Base-by-base conservation (phyloP, 805 yeast species). In the Helenozyma baotianmanensis region DNA sequence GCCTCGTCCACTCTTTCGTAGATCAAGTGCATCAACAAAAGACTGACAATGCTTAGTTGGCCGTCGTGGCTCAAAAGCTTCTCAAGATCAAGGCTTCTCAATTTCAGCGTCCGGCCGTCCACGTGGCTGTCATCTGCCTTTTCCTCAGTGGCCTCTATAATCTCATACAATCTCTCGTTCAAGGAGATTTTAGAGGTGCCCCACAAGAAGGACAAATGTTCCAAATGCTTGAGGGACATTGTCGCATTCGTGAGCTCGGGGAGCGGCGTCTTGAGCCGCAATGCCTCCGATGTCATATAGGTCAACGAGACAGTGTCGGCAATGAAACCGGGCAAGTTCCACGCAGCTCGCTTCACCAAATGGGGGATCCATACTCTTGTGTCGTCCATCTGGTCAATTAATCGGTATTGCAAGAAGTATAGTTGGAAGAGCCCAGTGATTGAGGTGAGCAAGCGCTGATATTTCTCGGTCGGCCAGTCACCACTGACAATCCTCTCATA, bases 231-330 rank as follows among this genome's bases (percentile, higher is more conserved):
- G 33, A 58, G 36, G 0, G 62, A 50, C 8, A 57, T 34, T 11
- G 54, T 57, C 6, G 58, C 59, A 13, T 51, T 54, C 1, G 63
- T 58, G 8, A 60, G 50, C 31, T 56, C 53, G 2, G 67, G 67
- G 16, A 61, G 40, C 6, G 53, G 53, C 4, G 45, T 35, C 21
- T 47, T 50, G 13, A 50, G 40, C 13, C 44, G 36, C 15, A 61
- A 41, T 2, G 62, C 48, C 29, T 48, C 55, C 1, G 62, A 45
- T 4, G 57, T 41, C 64, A 61, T 58, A 38, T 52, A 56, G 14
- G 54, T 38, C 3, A 56, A 41, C 1, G 61, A 40, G 24, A 60
- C 56, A 24, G 58, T 33, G 25, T 54, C 56, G 3, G 62, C 58
- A 29, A 44, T 49, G 14, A 60, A 37, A 9, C 55, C 50, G 4